Conservation (phyloP, 129 eudicot genomes). For the Centella asiatica region DNA sequence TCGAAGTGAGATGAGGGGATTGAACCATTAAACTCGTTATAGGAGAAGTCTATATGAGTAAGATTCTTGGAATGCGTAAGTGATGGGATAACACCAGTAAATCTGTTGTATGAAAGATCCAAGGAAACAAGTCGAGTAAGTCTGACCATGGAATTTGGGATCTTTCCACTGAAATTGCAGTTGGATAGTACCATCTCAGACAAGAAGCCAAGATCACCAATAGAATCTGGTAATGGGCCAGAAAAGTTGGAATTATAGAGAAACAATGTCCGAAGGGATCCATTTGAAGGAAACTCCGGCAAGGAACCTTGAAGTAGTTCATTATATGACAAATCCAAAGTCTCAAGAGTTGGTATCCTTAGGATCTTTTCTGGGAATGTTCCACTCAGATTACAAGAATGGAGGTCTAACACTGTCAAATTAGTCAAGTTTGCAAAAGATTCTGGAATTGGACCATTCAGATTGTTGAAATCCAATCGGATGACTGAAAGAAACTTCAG, state of each 20-base stretch:
- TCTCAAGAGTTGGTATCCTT: constrained; percentile 32
- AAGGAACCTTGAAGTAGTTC: constrained; percentile 29
- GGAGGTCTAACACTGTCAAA: constrained; percentile 4
- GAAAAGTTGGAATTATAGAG: constrained; percentile 35
- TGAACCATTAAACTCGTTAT: constrained; percentile 33
- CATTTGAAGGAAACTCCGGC: constrained; percentile 19
- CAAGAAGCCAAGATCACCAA: constrained; percentile 35
- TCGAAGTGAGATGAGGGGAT: constrained; percentile 28
- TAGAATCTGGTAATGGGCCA: constrained; percentile 38
- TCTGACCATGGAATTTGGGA: constrained; percentile 35
- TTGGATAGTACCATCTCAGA: constrained; percentile 7
- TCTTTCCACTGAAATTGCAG: constrained; percentile 37
- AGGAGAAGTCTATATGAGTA: constrained; percentile 40
- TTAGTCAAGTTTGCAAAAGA: constrained; percentile 10
- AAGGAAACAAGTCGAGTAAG: constrained; percentile 29
- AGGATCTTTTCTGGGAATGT: constrained; percentile 24
- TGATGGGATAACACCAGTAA: constrained; percentile 37
- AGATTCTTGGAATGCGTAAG: constrained; percentile 34
- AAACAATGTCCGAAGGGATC: constrained; percentile 27
- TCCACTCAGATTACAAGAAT: constrained; percentile 14
- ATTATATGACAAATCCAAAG: constrained; percentile 36
- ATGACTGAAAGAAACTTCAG: constrained; percentile 12
- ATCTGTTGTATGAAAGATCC: constrained; percentile 36
- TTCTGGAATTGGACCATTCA: constrained; percentile 10
- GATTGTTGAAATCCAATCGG: neutral